A percentile compares a stretch with the other conserved stretches of the same genome.
Evolutionary conservation across 1,284 basidiomycete genomes (phyloP).

Genomic region (Pseudozyma pruni): DNA sequence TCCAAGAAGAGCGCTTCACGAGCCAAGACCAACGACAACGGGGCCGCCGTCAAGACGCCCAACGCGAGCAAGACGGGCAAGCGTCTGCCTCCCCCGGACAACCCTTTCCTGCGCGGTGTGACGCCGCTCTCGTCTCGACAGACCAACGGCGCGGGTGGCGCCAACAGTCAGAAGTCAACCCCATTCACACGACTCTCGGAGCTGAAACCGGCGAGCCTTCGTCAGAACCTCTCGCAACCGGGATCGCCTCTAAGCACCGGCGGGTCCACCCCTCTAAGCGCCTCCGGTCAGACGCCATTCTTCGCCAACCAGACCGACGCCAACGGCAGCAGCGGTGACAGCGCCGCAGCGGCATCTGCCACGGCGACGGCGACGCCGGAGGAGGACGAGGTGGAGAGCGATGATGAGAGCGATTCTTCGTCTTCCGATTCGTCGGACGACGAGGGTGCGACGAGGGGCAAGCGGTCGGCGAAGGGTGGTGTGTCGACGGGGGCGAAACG

Average conservation of each 20-base stretch:
- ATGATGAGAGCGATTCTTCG: slow-evolving; percentile 9
- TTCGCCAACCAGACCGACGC: slow-evolving; percentile 17
- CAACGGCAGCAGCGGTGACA: neutral
- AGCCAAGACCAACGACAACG: neutral
- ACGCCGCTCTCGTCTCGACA: slow-evolving; percentile 12
- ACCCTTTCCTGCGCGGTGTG: slow-evolving; percentile 29
- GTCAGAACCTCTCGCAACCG: slow-evolving; percentile 51
- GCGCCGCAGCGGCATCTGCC: neutral
- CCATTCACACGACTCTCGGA: slow-evolving; percentile 53
- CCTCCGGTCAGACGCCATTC: slow-evolving; percentile 11
- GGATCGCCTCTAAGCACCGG: slow-evolving; percentile 40
- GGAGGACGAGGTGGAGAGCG: slow-evolving; percentile 6
- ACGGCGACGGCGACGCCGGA: neutral
- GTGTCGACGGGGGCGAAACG: slow-evolving; percentile 10
- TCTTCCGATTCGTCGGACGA: slow-evolving; percentile 22
- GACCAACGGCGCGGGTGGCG: slow-evolving; percentile 4
- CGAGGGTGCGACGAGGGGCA: slow-evolving; percentile 6
- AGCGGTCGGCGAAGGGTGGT: slow-evolving; percentile 3
- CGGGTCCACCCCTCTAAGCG: slow-evolving; percentile 18
- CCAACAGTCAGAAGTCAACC: slow-evolving; percentile 19
- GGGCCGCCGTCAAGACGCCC: slow-evolving; percentile 3
- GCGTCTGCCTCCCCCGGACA: slow-evolving; percentile 3
- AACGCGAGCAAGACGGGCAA: slow-evolving; percentile 3
- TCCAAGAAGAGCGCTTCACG: slow-evolving; percentile 8
- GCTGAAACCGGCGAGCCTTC: slow-evolving; percentile 47